Evolutionary conservation across 1,284 basidiomycete species (phyloP), one percentile per base, ranked within the genome.

Genomic region (Ustilago cynodontis): DNA sequence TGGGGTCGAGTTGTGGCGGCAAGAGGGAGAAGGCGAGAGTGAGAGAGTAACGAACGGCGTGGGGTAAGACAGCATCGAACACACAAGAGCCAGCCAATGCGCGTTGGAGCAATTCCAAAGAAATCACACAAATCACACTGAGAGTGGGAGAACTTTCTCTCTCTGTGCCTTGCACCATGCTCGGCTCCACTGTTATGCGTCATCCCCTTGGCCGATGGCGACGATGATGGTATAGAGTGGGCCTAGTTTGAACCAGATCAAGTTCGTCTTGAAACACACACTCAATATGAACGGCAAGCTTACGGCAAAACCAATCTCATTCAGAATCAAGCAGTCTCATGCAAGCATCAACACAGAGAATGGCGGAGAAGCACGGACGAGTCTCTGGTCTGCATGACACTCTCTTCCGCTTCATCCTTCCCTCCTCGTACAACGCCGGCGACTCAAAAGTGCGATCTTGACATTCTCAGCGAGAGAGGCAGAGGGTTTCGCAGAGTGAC

Each of bases 301-400:
- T 37, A 37, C 14, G 35, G 22, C 53, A 55, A 28, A 18, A 39
- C 16, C 51, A n/a, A 6, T 33, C 6, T 33, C 51, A n/a, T n/a
- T n/a, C n/a, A n/a, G n/a, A n/a, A n/a, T n/a, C n/a, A n/a, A n/a
- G n/a, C n/a, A n/a, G n/a, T n/a, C n/a, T n/a, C n/a, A n/a, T n/a
- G n/a, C n/a, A 45, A 22, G 16, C 10, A 16, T 16, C 43, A 45
- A 8, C 5, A 45, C 3, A 22, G 22, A 4, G 8, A 8, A 35
- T 14, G 26, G 56, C 59, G 66, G 66, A 68, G 33, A 63, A 68
- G 50, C 51, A 63, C 66, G 66, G 66, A 52, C 56, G 37, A 26
- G 59, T 9, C 7, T 3, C 9, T 5, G 24, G 14, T n/a, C 16
- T 31, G 55, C 59, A 61, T 11, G 37, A 39, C 45, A 26, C 24